phyloP scores from a whole-genome alignment of 495 filamentous ascomycete genomes.

The Cercophora sp. region DNA sequence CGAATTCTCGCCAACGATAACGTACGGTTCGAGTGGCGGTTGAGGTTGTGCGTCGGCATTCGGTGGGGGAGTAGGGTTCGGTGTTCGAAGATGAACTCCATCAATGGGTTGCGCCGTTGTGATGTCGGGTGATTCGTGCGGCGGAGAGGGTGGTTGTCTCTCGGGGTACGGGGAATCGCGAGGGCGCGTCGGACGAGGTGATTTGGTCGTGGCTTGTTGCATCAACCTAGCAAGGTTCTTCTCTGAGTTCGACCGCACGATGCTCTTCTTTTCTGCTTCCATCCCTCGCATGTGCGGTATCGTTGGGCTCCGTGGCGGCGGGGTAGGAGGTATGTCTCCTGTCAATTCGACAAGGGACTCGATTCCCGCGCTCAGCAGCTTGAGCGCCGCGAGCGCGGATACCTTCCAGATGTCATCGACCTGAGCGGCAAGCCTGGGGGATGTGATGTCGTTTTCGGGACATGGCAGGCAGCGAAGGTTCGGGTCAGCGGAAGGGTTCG shows the following conservation, averaged over 20 bases:
- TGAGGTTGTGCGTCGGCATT: constrained; percentile 11
- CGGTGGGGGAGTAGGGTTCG: constrained; percentile 21
- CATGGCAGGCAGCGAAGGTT: constrained; percentile 26
- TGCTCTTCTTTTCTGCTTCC: constrained; percentile 56
- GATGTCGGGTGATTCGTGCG: too few species aligned
- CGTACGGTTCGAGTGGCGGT: constrained; percentile 39
- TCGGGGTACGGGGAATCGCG: not conserved
- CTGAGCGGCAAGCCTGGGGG: constrained; percentile 29
- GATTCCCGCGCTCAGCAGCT: constrained; percentile 67
- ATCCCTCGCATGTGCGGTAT: constrained; percentile 58
- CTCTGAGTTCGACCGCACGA: constrained; percentile 49
- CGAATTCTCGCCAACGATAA: constrained; percentile 57
- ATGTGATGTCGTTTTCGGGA: constrained; percentile 18
- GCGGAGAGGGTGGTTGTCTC: constrained; percentile 5
- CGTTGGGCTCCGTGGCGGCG: constrained; percentile 55
- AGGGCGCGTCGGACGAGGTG: constrained; percentile 12
- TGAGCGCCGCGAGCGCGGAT: constrained; percentile 69
- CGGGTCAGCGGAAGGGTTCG: constrained; percentile 47
- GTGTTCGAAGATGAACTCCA: constrained; percentile 40
- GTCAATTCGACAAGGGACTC: constrained; percentile 68
- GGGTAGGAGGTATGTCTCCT: constrained; percentile 71
- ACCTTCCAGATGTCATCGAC: constrained; percentile 66
- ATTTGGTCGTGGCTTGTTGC: constrained; percentile 23
- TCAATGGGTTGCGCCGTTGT: constrained; percentile 41
- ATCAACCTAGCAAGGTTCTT: constrained; percentile 39